Evolutionary conservation across 2,329 filamentous ascomycete species (phyloP).

Genomic region (Hypoxylon sp.): DNA sequence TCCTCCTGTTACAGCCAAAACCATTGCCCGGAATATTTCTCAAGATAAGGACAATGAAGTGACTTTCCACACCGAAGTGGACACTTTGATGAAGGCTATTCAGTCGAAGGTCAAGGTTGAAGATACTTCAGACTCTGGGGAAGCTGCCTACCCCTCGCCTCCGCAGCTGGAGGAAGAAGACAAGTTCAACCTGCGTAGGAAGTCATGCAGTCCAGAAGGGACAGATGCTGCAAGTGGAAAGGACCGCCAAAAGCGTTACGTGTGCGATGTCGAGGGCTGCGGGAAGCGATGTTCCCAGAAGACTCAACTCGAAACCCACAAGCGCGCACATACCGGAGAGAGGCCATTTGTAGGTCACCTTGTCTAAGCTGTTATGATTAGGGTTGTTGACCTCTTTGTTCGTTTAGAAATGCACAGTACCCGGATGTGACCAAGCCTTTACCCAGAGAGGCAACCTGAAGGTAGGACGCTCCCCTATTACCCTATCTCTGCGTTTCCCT

Average conservation of each 20-base stretch:
- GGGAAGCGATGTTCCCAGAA: conserved; percentile 87
- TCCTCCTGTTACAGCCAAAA: conserved; percentile 47
- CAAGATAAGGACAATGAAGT: conserved; percentile 59
- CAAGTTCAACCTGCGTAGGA: conserved; percentile 35
- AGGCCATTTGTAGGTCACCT: conserved; percentile 80
- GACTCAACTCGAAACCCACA: conserved; percentile 92
- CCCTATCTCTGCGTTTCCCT: no score
- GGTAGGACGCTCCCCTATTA: conserved; percentile 55
- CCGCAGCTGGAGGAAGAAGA: conserved; percentile 40
- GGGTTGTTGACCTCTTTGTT: neutral
- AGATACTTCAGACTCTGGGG: conserved; percentile 35
- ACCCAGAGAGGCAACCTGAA: conserved; percentile 94
- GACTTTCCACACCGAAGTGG: conserved; percentile 82
- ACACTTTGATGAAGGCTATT: conserved; percentile 88
- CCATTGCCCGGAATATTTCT: conserved; percentile 56
- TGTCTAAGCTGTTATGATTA: neutral
- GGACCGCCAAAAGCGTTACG: conserved; percentile 66
- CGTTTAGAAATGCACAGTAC: conserved; percentile 36
- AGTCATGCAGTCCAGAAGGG: conserved; percentile 26
- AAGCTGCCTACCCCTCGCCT: conserved; percentile 47
- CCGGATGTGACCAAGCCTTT: conserved; percentile 72
- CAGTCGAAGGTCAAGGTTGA: conserved; percentile 66
- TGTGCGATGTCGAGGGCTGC: conserved; percentile 78
- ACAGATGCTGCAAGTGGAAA: conserved; percentile 21
- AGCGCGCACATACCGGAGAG: conserved; percentile 84